These are phyloP conservation scores for Candida orba DNA, from an alignment of 805 yeast species.

Conservation along the genomic window DNA sequence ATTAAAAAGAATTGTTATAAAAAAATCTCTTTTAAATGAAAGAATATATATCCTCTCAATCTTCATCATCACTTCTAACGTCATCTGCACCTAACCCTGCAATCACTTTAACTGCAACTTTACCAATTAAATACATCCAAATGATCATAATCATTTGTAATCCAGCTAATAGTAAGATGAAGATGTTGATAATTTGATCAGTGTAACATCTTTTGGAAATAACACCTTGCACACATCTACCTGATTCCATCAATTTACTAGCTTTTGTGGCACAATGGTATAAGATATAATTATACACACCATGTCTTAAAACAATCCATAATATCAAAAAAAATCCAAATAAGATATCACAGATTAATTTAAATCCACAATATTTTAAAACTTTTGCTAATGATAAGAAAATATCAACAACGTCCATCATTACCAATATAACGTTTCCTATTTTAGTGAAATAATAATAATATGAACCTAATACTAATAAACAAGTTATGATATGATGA, in stretches of 20 bases:
- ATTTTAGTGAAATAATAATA: conserved; percentile 62
- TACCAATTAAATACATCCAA: conserved; percentile 71
- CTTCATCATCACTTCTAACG: conserved; percentile 77
- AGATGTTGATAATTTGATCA: conserved; percentile 33
- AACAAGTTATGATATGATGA: conserved; percentile 78
- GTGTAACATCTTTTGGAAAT: conserved; percentile 42
- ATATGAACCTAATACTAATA: conserved; percentile 65
- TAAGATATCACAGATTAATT: conserved; percentile 54
- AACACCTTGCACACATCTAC: conserved; percentile 31
- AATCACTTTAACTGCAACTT: conserved; percentile 63
- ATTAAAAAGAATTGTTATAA: too few relatives aligned
- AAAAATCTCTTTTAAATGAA: too few relatives aligned
- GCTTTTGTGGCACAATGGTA: conserved; percentile 49
- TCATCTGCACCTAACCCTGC: conserved; percentile 79
- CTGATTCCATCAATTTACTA: conserved; percentile 36
- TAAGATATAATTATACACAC: conserved; percentile 59
- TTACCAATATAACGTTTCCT: conserved; percentile 68
- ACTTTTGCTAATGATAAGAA: conserved; percentile 67
- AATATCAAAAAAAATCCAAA: conserved; percentile 58
- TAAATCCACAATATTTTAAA: conserved; percentile 63
- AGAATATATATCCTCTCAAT: too few relatives aligned
- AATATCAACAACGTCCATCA: conserved; percentile 83
- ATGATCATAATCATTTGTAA: conserved; percentile 58
- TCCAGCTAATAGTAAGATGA: conserved; percentile 51
- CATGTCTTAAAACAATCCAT: conserved; percentile 73